Evolutionary conservation across 495 filamentous ascomycete genomes (phyloP).

Genomic region (Podospora bellae-mahoneyi): DNA sequence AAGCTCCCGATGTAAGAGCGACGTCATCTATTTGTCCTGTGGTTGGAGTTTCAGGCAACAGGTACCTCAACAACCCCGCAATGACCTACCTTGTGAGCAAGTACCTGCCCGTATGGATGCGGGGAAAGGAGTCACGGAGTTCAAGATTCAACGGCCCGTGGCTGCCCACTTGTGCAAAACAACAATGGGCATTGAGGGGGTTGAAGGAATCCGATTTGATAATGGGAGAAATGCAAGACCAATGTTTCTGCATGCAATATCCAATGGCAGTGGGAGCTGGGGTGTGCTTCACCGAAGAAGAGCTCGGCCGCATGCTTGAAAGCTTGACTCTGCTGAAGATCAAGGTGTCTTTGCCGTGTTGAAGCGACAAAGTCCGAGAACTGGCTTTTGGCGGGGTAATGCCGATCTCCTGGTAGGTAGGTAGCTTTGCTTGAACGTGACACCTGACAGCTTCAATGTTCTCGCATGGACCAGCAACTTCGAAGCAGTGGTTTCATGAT

Average conservation of each 20-base stretch:
- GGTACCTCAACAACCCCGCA: background rate
- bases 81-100: background rate
- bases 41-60: slow-evolving; percentile 11
- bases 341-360: background rate
- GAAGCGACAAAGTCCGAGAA: background rate
- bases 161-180: background rate
- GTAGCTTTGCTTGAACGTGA: background rate
- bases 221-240: background rate
- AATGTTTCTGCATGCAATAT: background rate
- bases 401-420: background rate
- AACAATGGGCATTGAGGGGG: background rate
- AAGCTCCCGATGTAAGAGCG: slow-evolving; percentile 24
- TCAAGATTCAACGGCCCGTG: background rate
- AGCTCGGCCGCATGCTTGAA: background rate
- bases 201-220: background rate
- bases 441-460: background rate
- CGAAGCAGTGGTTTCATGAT: background rate
- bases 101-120: background rate
- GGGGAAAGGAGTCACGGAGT: background rate
- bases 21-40: slow-evolving; percentile 29
- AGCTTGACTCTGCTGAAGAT: background rate
- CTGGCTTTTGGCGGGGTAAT: background rate
- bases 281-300: background rate
- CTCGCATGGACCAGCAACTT: background rate
- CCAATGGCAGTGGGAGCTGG: background rate